Base-by-base conservation (phyloP, 208 protist genomes). In the Endotrypanum monterogeii region DNA sequence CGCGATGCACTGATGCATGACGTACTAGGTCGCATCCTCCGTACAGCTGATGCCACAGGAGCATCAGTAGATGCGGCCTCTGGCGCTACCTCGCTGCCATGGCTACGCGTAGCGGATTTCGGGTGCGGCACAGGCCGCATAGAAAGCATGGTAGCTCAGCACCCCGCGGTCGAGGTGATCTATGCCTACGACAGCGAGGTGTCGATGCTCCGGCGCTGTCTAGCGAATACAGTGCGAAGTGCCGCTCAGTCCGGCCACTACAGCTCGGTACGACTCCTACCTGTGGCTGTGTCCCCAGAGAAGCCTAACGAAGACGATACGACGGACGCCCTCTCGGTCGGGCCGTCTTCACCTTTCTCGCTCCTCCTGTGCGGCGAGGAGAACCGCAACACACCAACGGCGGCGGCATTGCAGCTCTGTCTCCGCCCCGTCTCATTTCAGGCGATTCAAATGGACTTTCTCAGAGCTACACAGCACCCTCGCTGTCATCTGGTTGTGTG, bases 121-220 rank as follows among this genome's bases (percentile, higher is more conserved):
- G 92, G 92, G 32, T 96, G 92, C 71, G 92, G 92, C 20, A 96
- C 92, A 0, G 92, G 92, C 4, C 87, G 92, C 20, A 89, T 96
- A 28, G 85, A 78, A 65, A 57, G 57, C 46, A 92, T 94, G 79
- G 48, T 91, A 5, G 75, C 52, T n/a, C 79, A 74, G 58, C 85
- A 92, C 70, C 63, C 70, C 5, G 74, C 88, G 4, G 86, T 94
- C 37, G 48, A 66, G 44, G 73, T 73, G 44, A 50, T 96, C 41
- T 94, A 90, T 78, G 89, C 84, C 28, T 96, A 96, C 70, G 92
- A 96, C 71, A 74, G 73, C 61, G 92, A 89, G 76, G 46, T 71
- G 39, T 62, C 86, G 18, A 96, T 96, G 92, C 62, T 96, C 66
- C 60, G 72, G 35, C 68, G 82, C 50, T 91, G 89, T 52, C 57